Base-by-base conservation (phyloP, 257 asterid species). In the Ajuga chamaepitys region DNA sequence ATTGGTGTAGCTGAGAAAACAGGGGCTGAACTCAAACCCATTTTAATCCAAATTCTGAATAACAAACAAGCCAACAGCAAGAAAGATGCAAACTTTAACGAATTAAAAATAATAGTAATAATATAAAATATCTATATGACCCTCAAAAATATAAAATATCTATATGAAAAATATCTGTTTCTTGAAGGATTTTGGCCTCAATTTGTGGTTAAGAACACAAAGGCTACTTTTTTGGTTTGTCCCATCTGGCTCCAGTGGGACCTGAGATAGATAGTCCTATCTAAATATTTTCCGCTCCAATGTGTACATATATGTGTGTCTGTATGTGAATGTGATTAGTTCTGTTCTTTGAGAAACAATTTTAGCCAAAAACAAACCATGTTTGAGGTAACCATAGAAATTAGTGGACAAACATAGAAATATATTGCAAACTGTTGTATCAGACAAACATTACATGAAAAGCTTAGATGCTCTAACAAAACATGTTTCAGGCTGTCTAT, bases 21-120 rank as follows among this genome's bases (percentile, higher is more conserved):
- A 14, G 71, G 69, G 65, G 74, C 66, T 51, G 85, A 81, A 67
- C 73, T 58, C 78, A 77, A 62, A 37, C 63, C 77, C 86, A 81
- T 75, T 74, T 77, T 58, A 25, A 26, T 32, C 24, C 6, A n/a
- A 21, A 2, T 44, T 18, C 61, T 55, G 20, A 38, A 53, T 17
- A 9, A 54, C 17, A 50, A 17, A 3, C 37, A 14, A 51, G 52
- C 45, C 38, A 73, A 30, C 37, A 28, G 47, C 67, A 52, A 32
- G 47, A 12, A 50, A 7, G 35, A 48, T 45, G 65, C 41, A n/a
- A 32, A 12, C 45, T 21, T 30, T 14, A n/a, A n/a, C n/a, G n/a
- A n/a, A n/a, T n/a, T n/a, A n/a, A n/a, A n/a, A n/a, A n/a, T n/a
- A n/a, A n/a, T n/a, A n/a, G n/a, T n/a, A n/a, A n/a, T n/a, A n/a